Evolutionary conservation across 352 stramenopile genomes (phyloP).

Genomic region (Blastocystis sp.): DNA sequence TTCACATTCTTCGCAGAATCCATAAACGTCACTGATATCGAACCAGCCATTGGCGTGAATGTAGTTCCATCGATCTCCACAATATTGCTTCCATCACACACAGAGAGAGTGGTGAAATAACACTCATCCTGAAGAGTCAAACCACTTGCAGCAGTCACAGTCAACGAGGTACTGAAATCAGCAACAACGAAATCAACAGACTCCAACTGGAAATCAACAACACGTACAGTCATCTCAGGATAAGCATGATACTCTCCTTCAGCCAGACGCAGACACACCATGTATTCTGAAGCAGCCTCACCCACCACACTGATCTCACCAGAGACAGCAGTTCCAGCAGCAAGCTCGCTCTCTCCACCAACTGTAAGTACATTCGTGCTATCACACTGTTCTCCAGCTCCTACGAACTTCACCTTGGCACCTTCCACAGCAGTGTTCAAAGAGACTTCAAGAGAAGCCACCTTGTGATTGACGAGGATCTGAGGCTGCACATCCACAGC

Average conservation of each 20-base stretch:
- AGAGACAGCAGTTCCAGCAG: background rate
- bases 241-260: constrained; percentile 19
- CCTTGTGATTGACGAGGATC: background rate
- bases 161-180: background rate
- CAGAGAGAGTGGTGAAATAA: constrained; percentile 3
- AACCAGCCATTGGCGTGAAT: background rate
- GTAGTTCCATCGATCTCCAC: background rate
- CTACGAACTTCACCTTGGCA: constrained; percentile 21
- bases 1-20: constrained; percentile 14
- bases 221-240: background rate
- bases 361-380: background rate
- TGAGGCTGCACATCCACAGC: background rate
- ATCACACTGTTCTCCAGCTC: background rate
- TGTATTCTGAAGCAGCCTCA: background rate
- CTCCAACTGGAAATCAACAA: background rate
- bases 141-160: background rate
- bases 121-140: background rate
- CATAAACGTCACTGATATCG: constrained; percentile 1
- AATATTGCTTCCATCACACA: background rate
- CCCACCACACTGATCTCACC: background rate
- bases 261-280: constrained; percentile 23
- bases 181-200: background rate
- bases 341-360: background rate
- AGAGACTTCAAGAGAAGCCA: background rate
- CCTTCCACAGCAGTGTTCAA: background rate